Base-by-base conservation (phyloP, 148 eudicot species). In the Drosera capensis region DNA sequence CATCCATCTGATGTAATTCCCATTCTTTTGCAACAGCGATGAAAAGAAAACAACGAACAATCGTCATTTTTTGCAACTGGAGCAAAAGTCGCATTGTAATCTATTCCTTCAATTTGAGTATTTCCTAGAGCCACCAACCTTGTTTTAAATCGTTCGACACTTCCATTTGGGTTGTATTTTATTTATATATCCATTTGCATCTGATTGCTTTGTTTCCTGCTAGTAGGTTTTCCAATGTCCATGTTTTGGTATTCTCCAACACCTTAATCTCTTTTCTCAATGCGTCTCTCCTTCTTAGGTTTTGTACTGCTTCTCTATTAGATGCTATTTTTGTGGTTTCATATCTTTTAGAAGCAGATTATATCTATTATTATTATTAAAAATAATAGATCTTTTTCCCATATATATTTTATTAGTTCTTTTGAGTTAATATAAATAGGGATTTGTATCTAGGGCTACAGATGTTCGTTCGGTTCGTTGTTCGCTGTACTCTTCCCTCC, bases 111-210 rank as follows among this genome's bases (percentile, higher is more conserved):
- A 2, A 45, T 23, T 7, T 45, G 49, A 25, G 24, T 25, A 7
- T 45, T 25, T 24, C 34, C 49, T 7, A 45, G 7, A 23, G 49
- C 25, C 7, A 23, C 40, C 18, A 46, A 26, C 20, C 0, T 11
- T 35, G 51, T 47, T 13, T 42, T 49, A 51, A 26, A 45, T 30
- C 51, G 1, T 18, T 31, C 38, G 19, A 48, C 39, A 0, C 4
- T 1, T 14, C 14, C 51, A 16, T 48, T 9, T 34, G 40, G 37
- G 23, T 43, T 52, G 25, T 35, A 11, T 28, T 46, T 41, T 24
- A 53, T 37, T 28, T 35, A 5, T 48, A 43, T 12, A 42, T 38
- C 52, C 31, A 34, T 11, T 20, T 35, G 24, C 40, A 35, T 2
- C 26, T 45, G 11, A 46, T 15, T 1, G 49, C 49, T 13, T 42